phyloP scores from a whole-genome alignment of 2,329 filamentous ascomycete genomes.

The Aspergillus novoparasiticus region DNA sequence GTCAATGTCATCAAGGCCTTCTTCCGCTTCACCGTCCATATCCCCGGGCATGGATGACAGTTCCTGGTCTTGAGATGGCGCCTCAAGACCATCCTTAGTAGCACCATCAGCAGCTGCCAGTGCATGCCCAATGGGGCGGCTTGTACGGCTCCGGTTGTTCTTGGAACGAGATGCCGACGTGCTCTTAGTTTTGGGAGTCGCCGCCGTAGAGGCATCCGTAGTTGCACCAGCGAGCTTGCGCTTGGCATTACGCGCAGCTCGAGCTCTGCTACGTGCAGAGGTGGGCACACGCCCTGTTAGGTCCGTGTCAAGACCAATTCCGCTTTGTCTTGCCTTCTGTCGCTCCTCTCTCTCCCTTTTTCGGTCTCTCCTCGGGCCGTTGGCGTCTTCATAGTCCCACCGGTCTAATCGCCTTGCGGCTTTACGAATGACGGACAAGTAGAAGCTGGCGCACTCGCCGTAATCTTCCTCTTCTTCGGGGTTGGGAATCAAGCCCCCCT shows the following conservation, averaged over 20 bases:
- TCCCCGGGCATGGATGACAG: slow-evolving; percentile 26
- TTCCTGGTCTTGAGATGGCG: slow-evolving; percentile 28
- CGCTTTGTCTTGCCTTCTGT: slow-evolving; percentile 34
- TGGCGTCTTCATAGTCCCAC: slow-evolving; percentile 49
- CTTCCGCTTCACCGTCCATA: slow-evolving; percentile 38
- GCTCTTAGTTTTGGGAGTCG: slow-evolving; percentile 21
- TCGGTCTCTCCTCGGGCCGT: slow-evolving; percentile 41
- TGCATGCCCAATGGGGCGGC: slow-evolving; percentile 19
- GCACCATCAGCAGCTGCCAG: slow-evolving; percentile 11
- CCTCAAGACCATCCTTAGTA: slow-evolving; percentile 24
- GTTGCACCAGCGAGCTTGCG: slow-evolving; percentile 29
- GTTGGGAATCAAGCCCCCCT: slow-evolving; percentile 46
- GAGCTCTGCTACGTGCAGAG: slow-evolving; percentile 25
- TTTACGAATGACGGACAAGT: slow-evolving; percentile 46
- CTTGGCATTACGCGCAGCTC: slow-evolving; percentile 31
- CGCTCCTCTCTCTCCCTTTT: slow-evolving; percentile 42
- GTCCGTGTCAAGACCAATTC: slow-evolving; percentile 21
- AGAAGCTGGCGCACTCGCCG: slow-evolving; percentile 50
- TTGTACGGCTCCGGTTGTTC: slow-evolving; percentile 25
- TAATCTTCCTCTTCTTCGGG: slow-evolving; percentile 49
- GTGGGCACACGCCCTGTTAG: slow-evolving; percentile 22
- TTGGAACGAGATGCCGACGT: slow-evolving; percentile 28
- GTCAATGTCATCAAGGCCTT: slow-evolving; percentile 39
- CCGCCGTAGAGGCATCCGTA: slow-evolving; percentile 25
- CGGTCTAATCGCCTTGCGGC: slow-evolving; percentile 46